Evolutionary conservation across 2,329 filamentous ascomycete species (phyloP), one percentile per base, ranked within the genome.

Genomic region (Fusarium caatingaense): DNA sequence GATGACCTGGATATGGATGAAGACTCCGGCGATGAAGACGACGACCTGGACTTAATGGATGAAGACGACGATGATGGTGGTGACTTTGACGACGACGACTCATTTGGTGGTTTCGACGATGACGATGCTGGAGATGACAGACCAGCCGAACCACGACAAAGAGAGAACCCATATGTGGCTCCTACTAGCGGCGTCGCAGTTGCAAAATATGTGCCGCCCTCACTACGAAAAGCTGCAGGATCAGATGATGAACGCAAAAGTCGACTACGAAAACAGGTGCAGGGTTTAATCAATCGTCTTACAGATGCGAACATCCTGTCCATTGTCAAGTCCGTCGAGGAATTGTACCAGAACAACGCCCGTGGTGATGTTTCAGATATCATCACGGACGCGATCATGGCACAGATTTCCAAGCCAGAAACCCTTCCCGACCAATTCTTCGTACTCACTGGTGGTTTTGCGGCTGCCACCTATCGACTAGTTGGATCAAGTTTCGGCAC

Each of bases 401-500:
- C 89, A n/a, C 88, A 96, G 63, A 87, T 97, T 30, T 91, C 89
- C 74, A 93, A 97, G 72, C 88, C 90, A 9, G 92, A 94, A 25
- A 89, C 85, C 45, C 84, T 98, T 4, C 90, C 92, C 8, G 95
- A 98, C 73, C 96, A 94, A 0, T 97, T 98, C 73, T 88, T 98
- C 57, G 93, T 98, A 54, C 87, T 98, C 13, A 92, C 94, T 60
- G 94, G 94, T 40, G 95, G 94, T 7, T 98, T 98, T 76, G 89
- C 95, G 37, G 90, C 95, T 8, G 93, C 94, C 0, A 80, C 97
- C 2, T 97, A 97, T 82, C 97, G 93, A 76, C 86, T 96, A 9
- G 86, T 96, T 46, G 96, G 96, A 8, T 91, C 91, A 16, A 95
- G 97, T 74, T 94, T 98, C 80, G 95, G 93, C 6, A 95, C 94